phyloP scores from a whole-genome alignment of 768 basidiomycete species.

The Termitomyces heimii region DNA sequence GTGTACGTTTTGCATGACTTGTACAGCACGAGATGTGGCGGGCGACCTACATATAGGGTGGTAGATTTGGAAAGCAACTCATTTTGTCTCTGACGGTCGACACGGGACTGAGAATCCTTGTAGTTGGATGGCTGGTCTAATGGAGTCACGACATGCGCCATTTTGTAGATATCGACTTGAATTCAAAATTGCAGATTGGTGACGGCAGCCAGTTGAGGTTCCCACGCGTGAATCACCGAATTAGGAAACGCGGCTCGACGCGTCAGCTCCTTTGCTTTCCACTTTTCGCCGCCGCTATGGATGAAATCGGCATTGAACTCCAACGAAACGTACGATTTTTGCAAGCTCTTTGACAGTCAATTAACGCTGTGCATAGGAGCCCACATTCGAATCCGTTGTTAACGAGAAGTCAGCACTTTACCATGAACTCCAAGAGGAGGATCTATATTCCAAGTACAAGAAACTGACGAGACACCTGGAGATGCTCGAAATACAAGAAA shows the following conservation, averaged over 20 bases:
- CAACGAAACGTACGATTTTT: conserved; percentile 58
- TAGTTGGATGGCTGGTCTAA: conserved; percentile 97
- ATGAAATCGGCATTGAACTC: conserved; percentile 84
- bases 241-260: conserved; percentile 41
- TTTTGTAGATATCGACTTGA: conserved; percentile 23
- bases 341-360: background rate
- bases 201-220: conserved; percentile 15
- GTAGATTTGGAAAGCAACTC: conserved; percentile 79
- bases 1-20: conserved; percentile 7
- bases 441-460: conserved; percentile 97
- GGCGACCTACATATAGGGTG: conserved; percentile 79
- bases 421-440: conserved; percentile 86
- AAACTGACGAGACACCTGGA: conserved; percentile 92
- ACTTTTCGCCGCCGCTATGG: conserved; percentile 48
- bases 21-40: conserved; percentile 15
- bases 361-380: conserved; percentile 52
- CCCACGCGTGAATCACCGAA: conserved; percentile 29
- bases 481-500: conserved; percentile 90
- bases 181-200: conserved; percentile 2
- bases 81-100: conserved; percentile 75
- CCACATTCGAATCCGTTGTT: conserved; percentile 82
- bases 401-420: conserved; percentile 85
- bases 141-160: conserved; percentile 81
- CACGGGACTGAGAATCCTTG: conserved; percentile 83
- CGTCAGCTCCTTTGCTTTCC: conserved; percentile 34